Base-by-base conservation (phyloP, 2,329 filamentous ascomycete species). In the Ophiosphaerella herpotricha region DNA sequence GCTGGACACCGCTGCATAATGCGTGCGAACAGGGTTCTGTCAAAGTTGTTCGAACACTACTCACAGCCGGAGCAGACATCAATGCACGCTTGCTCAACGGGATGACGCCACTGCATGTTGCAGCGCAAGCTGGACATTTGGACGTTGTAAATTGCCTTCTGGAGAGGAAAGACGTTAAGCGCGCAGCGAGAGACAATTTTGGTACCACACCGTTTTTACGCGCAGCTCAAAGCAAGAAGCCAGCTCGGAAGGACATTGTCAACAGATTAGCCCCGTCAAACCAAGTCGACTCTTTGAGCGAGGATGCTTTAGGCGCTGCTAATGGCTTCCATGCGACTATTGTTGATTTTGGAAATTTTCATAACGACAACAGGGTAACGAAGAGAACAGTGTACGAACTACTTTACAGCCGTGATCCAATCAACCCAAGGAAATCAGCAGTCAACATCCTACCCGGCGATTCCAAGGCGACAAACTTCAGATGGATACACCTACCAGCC, bases 401-500 rank as follows among this genome's bases (percentile, higher is more conserved):
- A 4, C 50, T 74, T 3, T 74, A 74, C 40, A 70, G 60, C 8
- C 58, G 62, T 7, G 71, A 73, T 39, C 36, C 60, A 2, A 44
- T 68, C 43, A 74, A 72, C 24, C 54, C 60, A 2, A 60, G 68
- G 24, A 74, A 72, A 44, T 67, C 71, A 6, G 66, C 66, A 3
- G 55, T 74, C 23, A 68, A 58, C 7, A 72, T 76, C 7, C 46
- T 76, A 7, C 73, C 74, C 7, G 70, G 61, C 8, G 71, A 76
- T n/a, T 66, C 70, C 13, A 76, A 75, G 48, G 64, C 71, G 8
- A 75, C 75, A 12, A 67, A 59, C 21, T 77, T 78, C 35, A 62
- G 76, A 16, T 78, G 76, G 76, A 77, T 78, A 31, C 76, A 78
- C 59, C 60, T 78, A 5, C 76, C 76, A 13, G 75, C 74, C 0